Evolutionary conservation across 2,329 filamentous ascomycete genomes (phyloP).

Genomic region (Albifimbria verrucaria): DNA sequence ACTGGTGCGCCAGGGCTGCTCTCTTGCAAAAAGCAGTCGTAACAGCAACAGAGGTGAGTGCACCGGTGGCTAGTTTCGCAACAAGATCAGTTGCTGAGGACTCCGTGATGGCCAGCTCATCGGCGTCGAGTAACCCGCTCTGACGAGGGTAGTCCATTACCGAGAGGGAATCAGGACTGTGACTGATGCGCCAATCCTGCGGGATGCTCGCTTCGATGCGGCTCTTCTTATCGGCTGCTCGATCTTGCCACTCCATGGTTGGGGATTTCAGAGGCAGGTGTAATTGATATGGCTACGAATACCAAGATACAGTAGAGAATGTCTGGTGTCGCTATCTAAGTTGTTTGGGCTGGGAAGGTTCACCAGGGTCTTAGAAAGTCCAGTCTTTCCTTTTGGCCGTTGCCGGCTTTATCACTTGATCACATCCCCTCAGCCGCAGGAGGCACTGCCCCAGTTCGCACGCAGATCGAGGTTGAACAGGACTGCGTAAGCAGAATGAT

Average conservation of each 20-base stretch:
- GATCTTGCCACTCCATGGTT: not conserved
- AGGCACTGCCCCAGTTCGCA: too few species aligned
- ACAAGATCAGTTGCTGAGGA: slow-evolving; percentile 36
- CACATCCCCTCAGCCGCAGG: too few species aligned
- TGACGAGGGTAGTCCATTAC: slow-evolving; percentile 7
- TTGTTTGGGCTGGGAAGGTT: too few species aligned
- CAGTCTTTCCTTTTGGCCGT: too few species aligned
- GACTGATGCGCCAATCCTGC: slow-evolving; percentile 8
- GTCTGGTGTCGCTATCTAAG: too few species aligned
- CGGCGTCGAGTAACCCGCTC: slow-evolving; percentile 44
- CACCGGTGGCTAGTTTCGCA: slow-evolving; percentile 24
- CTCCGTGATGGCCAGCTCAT: slow-evolving; percentile 55
- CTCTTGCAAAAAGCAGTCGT: slow-evolving; percentile 49
- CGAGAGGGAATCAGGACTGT: not conserved
- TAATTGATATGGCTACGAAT: not conserved
- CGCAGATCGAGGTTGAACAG: too few species aligned
- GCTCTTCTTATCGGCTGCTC: slow-evolving; percentile 8
- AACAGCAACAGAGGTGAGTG: slow-evolving; percentile 40
- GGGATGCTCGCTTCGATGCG: slow-evolving; percentile 10
- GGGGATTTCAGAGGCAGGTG: not conserved
- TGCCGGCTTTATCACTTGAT: too few species aligned
- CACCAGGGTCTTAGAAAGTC: too few species aligned
- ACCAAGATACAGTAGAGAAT: too few species aligned
- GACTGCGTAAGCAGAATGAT: too few species aligned
- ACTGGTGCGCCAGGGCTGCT: slow-evolving; percentile 50